phyloP scores from a whole-genome alignment of 169 alveolate genomes.

The Babesia ovis region DNA sequence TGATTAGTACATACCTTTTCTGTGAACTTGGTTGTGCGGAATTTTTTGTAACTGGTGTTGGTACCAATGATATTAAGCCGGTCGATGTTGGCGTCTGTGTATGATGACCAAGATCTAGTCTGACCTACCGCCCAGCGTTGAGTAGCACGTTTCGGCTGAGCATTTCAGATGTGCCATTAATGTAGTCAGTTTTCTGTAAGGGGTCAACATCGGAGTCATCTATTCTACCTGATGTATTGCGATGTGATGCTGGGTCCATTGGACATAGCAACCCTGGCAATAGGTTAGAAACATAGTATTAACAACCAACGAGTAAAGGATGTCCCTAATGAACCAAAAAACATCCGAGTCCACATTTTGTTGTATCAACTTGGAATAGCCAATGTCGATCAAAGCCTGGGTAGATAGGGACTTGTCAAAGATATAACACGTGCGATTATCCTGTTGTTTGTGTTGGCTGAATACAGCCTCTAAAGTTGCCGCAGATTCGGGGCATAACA shows the following conservation, averaged over 20 bases:
- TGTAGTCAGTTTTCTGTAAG: constrained; percentile 3
- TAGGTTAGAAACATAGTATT: not conserved
- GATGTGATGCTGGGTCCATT: not conserved
- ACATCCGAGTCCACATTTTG: not conserved
- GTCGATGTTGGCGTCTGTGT: constrained; percentile 2
- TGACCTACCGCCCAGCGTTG: not conserved
- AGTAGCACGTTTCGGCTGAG: constrained; percentile 16
- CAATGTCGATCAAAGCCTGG: constrained; percentile 21
- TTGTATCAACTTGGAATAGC: constrained; percentile 43
- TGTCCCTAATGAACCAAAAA: constrained; percentile 14
- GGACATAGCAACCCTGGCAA: not conserved
- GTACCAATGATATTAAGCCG: not conserved
- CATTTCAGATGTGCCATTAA: constrained; percentile 20
- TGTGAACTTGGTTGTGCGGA: constrained; percentile 39
- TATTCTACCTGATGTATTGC: not conserved
- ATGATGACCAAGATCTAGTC: not conserved
- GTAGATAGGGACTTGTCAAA: not conserved
- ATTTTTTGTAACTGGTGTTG: constrained; percentile 34
- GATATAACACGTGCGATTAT: not conserved
- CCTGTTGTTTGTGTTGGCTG: not conserved
- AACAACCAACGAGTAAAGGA: constrained; percentile 5
- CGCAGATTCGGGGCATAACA: not conserved
- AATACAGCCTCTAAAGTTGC: constrained; percentile 21
- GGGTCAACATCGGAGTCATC: not conserved
- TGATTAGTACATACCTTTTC: constrained; percentile 31